Evolutionary conservation across 1,284 basidiomycete species (phyloP).

Genomic region (Leccinum ponderosum): DNA sequence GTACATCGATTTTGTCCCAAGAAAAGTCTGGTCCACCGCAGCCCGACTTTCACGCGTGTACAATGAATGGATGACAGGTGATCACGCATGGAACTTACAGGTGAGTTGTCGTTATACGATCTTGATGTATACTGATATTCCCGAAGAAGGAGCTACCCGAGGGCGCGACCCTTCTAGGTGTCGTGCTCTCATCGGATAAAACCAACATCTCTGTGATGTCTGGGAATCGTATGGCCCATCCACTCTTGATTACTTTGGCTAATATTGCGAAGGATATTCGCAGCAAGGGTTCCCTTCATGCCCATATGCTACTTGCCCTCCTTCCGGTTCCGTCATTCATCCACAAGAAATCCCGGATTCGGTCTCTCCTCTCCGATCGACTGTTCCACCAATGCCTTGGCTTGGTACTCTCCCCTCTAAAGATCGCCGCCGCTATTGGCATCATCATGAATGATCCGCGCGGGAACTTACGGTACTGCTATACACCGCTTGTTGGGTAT

Average conservation of each 20-base stretch:
- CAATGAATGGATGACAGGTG: neutral
- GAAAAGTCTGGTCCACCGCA: neutral
- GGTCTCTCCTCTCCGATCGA: neutral
- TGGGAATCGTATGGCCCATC: neutral
- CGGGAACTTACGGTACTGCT: neutral
- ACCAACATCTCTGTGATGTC: neutral
- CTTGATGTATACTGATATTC: neutral
- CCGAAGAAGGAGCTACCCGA: neutral
- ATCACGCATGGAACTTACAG: neutral
- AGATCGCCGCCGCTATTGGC: neutral
- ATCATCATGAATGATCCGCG: neutral
- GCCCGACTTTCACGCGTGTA: neutral
- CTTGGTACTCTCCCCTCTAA: neutral
- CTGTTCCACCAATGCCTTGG: neutral
- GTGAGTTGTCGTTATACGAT: neutral
- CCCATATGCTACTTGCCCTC: neutral
- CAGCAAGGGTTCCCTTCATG: neutral
- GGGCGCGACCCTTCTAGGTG: neutral
- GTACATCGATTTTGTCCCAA: neutral
- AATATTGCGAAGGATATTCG: neutral
- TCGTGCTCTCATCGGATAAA: neutral
- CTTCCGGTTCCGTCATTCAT: neutral
- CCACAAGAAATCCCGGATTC: neutral
- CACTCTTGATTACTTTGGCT: neutral
- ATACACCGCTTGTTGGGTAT: neutral